Base-by-base conservation (phyloP, 805 yeast species). In the Tetrapisispora arboricola region DNA sequence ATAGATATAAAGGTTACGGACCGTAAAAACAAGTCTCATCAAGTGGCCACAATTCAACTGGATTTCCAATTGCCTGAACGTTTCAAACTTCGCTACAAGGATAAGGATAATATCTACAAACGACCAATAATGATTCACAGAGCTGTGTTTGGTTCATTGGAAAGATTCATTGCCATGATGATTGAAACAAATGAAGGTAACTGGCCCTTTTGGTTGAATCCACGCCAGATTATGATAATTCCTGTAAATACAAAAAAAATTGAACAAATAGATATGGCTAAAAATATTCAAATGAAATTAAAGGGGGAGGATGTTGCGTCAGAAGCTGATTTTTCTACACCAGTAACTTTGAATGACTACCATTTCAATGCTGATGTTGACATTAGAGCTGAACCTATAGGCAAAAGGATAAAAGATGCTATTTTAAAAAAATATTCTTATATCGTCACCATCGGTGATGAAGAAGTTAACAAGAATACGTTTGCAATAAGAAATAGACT, bases 201-300 rank as follows among this genome's bases (percentile, higher is more conserved):
- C 50, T 92, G 97, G 97, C 98, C 98, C 9, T 87, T 92, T 58
- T 92, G 98, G 98, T 57, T 92, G 33, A 85, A 81, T 48, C 96
- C 97, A 6, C 71, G 94, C 46, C 98, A 92, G 58, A 92, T 90
- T 0, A 70, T 83, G 30, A 70, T 92, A 2, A 70, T 92, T 6
- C 96, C 98, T 1, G 78, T 87, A 4, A 77, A 80, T 43, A 76
- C 76, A 0, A 64, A 70, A 9, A 88, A 83, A 53, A 32, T 26
- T 7, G 52, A 46, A 18, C 58, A 55, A 32, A 57, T 61, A 8
- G 71, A 64, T 9, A 72, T 72, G 40, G 83, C 94, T 3, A 48
- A 66, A n/a, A 42, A 60, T 2, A 57, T 84, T 2, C 71, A 70
- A 12, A 47, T 57, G 4, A 45, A 55, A 36, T 63, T 90, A 17